These are phyloP conservation scores for Chrysopogon serrulatus DNA, from an alignment of 176 grass and related monocot genomes.

Conservation along the genomic window DNA sequence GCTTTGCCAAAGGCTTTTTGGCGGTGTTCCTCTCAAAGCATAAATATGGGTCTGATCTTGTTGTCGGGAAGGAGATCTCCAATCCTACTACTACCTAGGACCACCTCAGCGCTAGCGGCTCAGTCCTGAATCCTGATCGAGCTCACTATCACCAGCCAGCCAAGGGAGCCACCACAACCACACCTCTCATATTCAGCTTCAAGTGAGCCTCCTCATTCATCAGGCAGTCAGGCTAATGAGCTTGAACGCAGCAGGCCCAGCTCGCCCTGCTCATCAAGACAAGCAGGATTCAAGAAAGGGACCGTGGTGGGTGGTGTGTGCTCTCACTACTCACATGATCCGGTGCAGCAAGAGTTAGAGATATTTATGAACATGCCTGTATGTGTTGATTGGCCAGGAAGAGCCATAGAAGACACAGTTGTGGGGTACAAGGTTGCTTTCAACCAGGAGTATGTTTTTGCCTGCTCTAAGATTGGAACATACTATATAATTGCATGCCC, in stretches of 20 bases:
- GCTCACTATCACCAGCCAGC: no score
- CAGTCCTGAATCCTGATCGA: not conserved
- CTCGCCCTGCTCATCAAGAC: not conserved
- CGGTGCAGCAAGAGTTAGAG: conserved; percentile 14
- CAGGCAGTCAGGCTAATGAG: not conserved
- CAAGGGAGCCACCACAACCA: not conserved
- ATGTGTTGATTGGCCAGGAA: conserved; percentile 15
- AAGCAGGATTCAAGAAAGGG: conserved; percentile 36
- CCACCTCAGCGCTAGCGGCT: conserved; percentile 26
- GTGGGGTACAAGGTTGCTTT: conserved; percentile 35
- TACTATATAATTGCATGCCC: not conserved
- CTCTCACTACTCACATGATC: conserved; percentile 33
- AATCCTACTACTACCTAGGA: conserved; percentile 36
- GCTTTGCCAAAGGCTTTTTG: conserved; percentile 41
- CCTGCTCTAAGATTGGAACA: not conserved
- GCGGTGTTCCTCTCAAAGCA: conserved; percentile 35
- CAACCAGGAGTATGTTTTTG: not conserved
- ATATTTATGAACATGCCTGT: conserved; percentile 34
- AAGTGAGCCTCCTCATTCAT: not conserved
- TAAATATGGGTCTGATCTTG: conserved; percentile 55
- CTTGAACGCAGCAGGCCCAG: not conserved
- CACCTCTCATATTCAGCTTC: not conserved
- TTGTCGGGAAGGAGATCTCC: conserved; percentile 55
- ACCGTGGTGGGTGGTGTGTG: conserved; percentile 23
- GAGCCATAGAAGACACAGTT: not conserved